Base-by-base conservation (phyloP, 495 filamentous ascomycete genomes). In the Trichoderma gamsii region DNA sequence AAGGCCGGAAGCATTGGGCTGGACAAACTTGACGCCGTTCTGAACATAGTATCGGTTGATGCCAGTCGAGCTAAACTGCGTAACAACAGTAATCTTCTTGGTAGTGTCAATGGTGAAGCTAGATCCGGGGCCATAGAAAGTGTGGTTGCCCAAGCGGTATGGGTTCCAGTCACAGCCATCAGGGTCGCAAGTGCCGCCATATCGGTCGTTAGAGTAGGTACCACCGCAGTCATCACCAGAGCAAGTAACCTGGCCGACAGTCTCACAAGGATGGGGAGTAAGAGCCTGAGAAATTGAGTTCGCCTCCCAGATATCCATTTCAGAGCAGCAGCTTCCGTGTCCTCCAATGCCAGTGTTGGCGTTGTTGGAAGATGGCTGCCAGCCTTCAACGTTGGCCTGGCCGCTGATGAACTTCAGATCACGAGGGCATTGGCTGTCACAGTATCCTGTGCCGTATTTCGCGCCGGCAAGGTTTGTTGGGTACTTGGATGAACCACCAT, bases 141-240 rank as follows among this genome's bases (percentile, higher is more conserved):
- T 72, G 23, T 73, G 82, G 76, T 86, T 80, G 67, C 89, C 88
- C 79, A 84, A 79, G 70, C 85, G 85, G 84, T 87, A 92, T 18
- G 85, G 78, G 86, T 93, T 93, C 85, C 89, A 91, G 74, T 91
- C 89, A 77, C 90, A 93, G 52, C 81, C 81, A 73, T 83, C 88
- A 70, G 90, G 86, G 73, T 93, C 91, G 74, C 90, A 93, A 67
- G 85, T 82, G 64, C 84, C 87, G 68, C 73, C 76, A 73, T 82
- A 85, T 71, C 83, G 77, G 75, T 80, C 76, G 32, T 69, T 69
- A 65, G 76, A 79, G 76, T 83, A 83, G 59, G 81, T 84, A 63
- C 83, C 83, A 67, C 83, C 83, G 72, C 83, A 85, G 3, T 41
- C 64, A 67, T 79, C 72, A n/a, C 74, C 79, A 32, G 77, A 75